Base-by-base conservation (phyloP, 164 flowering plant species). In the Annona cherimola region DNA sequence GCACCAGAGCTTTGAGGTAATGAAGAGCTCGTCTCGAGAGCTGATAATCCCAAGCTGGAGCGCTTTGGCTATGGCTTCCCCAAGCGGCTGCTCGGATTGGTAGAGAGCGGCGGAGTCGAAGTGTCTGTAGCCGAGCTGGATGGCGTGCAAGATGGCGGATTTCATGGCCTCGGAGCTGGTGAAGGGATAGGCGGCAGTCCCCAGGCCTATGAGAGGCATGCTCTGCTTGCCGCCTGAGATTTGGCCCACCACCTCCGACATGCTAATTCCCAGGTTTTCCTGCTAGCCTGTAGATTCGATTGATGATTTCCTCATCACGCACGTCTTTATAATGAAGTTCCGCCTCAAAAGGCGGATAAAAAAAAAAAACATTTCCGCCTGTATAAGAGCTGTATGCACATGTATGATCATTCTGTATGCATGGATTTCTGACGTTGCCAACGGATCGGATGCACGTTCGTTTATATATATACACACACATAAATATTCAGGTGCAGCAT, bases 41-140 rank as follows among this genome's bases (percentile, higher is more conserved):
- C 76, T 68, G 64, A 81, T 65, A n/a, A 83, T 73, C 4, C 81
- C 81, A 8, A 45, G 73, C 5, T 66, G 57, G 45, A 80, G 73
- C 6, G 80, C 76, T 69, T 82, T 75, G 7, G 66, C 77, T 14
- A 78, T 73, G 39, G 82, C 85, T 46, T 68, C 63, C 35, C 85
- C 85, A 0, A 83, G 63, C 0, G 77, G 26, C 63, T 71, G 59
- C 77, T 80, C 80, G 0, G 80, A 18, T 43, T 74, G 66, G 68
- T 72, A 79, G 0, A 60, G 1, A 35, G 73, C 3, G 14, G 81
- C 78, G 0, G 81, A 75, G 61, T 79, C 82, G 41, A 81, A 81
- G 68, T 73, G 80, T 11, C 80, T 68, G 76, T 79, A 81, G 20
- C 82, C 82, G 3, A 46, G 9, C 74, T 74, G 62, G 3, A 81